These are phyloP conservation scores for Tricholoma flavovirens DNA, from an alignment of 768 basidiomycete species.

Conservation along the genomic window DNA sequence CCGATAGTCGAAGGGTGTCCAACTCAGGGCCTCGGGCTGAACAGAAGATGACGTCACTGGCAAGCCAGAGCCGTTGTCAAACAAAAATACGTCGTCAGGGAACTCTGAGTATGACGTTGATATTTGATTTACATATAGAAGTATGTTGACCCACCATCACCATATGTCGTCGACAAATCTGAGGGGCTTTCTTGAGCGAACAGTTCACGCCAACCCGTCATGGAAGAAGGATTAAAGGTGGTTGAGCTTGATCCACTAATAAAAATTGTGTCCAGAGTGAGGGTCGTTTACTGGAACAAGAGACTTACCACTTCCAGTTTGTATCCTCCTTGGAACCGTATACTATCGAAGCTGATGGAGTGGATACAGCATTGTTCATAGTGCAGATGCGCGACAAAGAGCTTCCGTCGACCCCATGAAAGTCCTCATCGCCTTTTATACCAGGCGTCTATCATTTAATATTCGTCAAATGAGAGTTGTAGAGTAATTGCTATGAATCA, in stretches of 20 bases:
- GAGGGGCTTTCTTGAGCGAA: neutral
- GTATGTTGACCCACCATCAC: neutral
- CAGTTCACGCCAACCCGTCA: neutral
- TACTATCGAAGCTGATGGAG: neutral
- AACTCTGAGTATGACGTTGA: neutral
- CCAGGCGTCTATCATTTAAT: neutral
- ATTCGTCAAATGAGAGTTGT: no score
- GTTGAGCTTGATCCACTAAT: neutral
- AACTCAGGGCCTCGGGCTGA: neutral
- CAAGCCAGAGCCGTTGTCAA: neutral
- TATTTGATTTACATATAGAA: no score
- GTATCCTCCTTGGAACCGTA: neutral
- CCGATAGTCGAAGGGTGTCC: neutral
- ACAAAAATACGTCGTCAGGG: neutral
- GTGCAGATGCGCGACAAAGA: neutral
- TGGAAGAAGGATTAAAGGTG: neutral
- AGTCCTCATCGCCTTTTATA: neutral
- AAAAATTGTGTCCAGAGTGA: neutral
- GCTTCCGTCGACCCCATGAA: neutral
- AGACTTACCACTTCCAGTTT: neutral
- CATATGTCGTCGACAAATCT: neutral
- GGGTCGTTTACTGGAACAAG: neutral
- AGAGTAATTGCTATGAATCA: no score
- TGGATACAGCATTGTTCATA: neutral
- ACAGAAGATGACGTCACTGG: neutral